Conservation (phyloP, 352 stramenopile genomes). For the Pythium insidiosum region DNA sequence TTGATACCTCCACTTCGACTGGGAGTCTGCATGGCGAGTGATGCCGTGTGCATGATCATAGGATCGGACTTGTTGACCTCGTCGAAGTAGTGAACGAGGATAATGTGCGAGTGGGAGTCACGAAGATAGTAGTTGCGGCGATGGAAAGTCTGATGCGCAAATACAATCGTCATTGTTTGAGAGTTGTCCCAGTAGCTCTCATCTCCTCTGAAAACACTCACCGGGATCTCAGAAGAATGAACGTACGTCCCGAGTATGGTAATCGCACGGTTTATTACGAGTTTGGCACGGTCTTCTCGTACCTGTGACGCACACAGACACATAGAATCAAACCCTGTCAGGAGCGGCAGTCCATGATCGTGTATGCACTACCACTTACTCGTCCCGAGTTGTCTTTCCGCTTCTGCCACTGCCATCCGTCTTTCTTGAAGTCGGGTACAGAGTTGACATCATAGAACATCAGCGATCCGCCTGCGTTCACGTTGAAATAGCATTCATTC, state of each 20-base stretch:
- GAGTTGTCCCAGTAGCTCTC: too few relatives aligned
- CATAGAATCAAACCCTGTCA: not conserved
- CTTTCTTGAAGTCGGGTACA: slow-evolving; percentile 77
- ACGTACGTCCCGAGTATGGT: slow-evolving; percentile 81
- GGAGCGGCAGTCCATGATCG: not conserved
- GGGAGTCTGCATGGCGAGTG: too few relatives aligned
- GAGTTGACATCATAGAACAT: slow-evolving; percentile 59
- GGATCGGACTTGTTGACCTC: slow-evolving; percentile 46
- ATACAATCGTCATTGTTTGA: not conserved
- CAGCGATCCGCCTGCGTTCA: slow-evolving; percentile 44
- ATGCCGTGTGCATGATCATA: too few relatives aligned
- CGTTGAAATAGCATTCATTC: not conserved
- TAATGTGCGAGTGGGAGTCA: slow-evolving; percentile 49
- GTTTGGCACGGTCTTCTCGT: slow-evolving; percentile 76
- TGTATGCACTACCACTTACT: slow-evolving; percentile 20
- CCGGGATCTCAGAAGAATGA: slow-evolving; percentile 62
- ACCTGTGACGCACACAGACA: slow-evolving; percentile 22
- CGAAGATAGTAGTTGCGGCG: slow-evolving; percentile 74
- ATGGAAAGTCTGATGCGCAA: slow-evolving; percentile 55
- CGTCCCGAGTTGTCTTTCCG: slow-evolving; percentile 75
- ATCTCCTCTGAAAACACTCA: too few relatives aligned
- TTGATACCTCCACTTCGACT: too few relatives aligned
- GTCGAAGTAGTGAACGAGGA: slow-evolving; percentile 87
- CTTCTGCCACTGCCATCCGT: slow-evolving; percentile 83
- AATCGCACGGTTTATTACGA: slow-evolving; percentile 76